Evolutionary conservation across 345 rosid species (phyloP), one percentile per base, ranked within the genome.

Genomic region (Arabidopsis arenosa): DNA sequence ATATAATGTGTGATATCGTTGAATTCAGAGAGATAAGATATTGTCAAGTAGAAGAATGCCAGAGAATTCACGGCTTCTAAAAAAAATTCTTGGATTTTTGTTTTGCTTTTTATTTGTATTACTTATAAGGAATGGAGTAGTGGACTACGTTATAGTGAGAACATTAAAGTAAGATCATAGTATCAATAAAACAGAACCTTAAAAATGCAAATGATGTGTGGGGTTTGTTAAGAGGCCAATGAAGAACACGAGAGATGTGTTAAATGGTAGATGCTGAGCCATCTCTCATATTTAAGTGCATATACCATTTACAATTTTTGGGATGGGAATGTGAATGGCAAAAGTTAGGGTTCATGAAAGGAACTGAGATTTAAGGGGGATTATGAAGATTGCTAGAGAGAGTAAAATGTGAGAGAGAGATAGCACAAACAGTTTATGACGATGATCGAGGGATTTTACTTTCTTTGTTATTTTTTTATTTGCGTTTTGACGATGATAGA

Each of bases 61-160:
- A 66, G 72, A 61, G 48, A 68, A 68, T 70, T 76, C 65, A 36
- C 14, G 51, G 67, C 79, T 75, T 48, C 73, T 75, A 35, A 65
- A 45, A 45, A 53, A 43, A 32, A 33, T 62, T 44, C 17, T 52
- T 67, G 52, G 47, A 9, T 28, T 51, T 75, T 75, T 63, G 5
- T 39, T 39, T 40, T 33, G 2, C 17, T 61, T 76, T 53, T 76
- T 76, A 64, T 53, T 35, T 68, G 68, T 68, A 51, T 40, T 75
- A 39, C 10, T 9, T 9, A 3, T 10, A 43, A 53, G 28, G 65
- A 70, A 69, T 9, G 65, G 70, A 69, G 75, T 76, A 62, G 79
- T 68, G 23, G 69, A 58, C 41, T 55, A 41, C 15, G 30, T 57
- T 63, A 17, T 45, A 30, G 15, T 11, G 51, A 54, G 75, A 21